Evolutionary conservation across 2,329 filamentous ascomycete genomes (phyloP).

Genomic region (Ophiostoma triangulosporum): DNA sequence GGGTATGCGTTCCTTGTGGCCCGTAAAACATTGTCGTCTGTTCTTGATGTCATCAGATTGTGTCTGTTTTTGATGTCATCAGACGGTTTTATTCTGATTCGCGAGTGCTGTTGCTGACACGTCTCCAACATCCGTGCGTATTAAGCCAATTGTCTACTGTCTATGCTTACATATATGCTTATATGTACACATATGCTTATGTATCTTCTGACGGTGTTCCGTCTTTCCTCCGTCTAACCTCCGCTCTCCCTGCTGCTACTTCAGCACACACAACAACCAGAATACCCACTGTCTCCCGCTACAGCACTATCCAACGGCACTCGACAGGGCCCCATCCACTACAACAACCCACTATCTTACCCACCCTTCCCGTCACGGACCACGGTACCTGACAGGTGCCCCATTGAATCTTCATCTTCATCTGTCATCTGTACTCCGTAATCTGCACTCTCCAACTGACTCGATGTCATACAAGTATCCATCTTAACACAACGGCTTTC

Average conservation of each 20-base stretch:
- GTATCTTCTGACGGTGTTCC: too few species aligned
- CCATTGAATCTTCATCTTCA: constrained; percentile 1
- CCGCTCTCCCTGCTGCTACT: too few species aligned
- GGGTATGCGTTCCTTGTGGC: neutral
- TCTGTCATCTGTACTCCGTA: neutral
- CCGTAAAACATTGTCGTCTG: neutral
- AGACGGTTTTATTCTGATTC: too few species aligned
- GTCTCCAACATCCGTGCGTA: too few species aligned
- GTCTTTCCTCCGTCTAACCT: too few species aligned
- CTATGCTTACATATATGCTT: too few species aligned
- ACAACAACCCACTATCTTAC: constrained; percentile 10
- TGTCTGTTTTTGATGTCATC: too few species aligned
- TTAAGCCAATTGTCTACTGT: too few species aligned
- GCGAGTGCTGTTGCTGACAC: too few species aligned
- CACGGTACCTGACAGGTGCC: constrained; percentile 15
- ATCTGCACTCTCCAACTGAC: too few species aligned
- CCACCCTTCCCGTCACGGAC: constrained; percentile 12
- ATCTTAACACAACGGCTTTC: neutral
- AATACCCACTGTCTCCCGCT: neutral
- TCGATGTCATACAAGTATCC: neutral
- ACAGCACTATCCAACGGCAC: neutral
- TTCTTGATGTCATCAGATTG: too few species aligned
- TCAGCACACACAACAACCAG: neutral
- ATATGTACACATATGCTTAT: too few species aligned
- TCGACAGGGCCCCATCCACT: constrained; percentile 7